Evolutionary conservation across 73 alveolate genomes (phyloP).

Genomic region (Symbiodinium natans): DNA sequence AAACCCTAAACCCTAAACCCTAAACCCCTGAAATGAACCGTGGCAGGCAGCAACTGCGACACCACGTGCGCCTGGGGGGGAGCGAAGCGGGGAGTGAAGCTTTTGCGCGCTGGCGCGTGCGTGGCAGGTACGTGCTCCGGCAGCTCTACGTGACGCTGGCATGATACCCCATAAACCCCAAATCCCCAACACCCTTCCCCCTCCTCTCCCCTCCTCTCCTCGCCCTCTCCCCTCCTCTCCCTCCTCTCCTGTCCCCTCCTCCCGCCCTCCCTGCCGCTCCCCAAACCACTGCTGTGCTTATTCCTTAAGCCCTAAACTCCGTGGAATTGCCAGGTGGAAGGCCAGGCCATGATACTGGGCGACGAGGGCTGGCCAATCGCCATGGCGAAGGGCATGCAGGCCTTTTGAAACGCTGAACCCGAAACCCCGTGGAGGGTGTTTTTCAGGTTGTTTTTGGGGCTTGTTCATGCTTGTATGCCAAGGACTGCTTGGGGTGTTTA

Average conservation of each 20-base stretch:
- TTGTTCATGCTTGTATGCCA: background rate
- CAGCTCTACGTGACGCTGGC: constrained; percentile 66
- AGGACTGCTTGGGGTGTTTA: no score
- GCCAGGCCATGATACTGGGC: constrained; percentile 82
- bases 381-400: constrained; percentile 89
- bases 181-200: no score
- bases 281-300: background rate
- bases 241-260: background rate
- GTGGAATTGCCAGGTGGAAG: constrained; percentile 38
- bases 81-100: no score
- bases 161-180: background rate
- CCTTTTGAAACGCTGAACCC: no score
- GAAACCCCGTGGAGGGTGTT: no score
- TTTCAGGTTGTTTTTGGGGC: no score
- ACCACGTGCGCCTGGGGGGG: background rate
- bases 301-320: background rate
- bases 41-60: background rate
- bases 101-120: no score
- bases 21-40: no score
- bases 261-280: background rate
- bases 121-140: constrained; percentile 46
- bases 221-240: background rate
- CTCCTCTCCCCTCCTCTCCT: background rate
- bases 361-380: constrained; percentile 87
- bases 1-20: no score